Evolutionary conservation across 75 land plant species (phyloP), one percentile per base, ranked within the genome.

Genomic region (Cupressus sempervirens): DNA sequence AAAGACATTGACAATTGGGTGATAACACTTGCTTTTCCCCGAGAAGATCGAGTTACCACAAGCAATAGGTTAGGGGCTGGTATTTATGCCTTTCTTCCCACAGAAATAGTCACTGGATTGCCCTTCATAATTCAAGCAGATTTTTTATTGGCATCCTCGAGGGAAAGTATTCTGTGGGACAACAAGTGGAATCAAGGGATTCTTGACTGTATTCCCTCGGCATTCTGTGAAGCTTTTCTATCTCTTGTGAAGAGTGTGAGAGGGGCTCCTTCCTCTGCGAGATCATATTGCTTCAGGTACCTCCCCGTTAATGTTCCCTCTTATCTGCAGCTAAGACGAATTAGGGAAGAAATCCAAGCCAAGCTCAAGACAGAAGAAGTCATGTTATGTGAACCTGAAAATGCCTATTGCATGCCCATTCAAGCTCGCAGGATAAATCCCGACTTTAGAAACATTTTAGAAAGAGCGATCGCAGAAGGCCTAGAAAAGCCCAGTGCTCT

Each of bases 51-150:
- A 18, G 65, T 3, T 32, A 58, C 84, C 93, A 20, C 48, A 23
- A 12, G 7, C 7, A 41, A 77, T 3, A 40, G 46, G 13, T 56
- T 12, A 26, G 52, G 88, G 3, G 84, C 90, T 26, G 89, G 88
- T 34, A 84, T 94, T 3, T 94, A 88, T 84, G 90, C 95, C 20
- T 94, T 89, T 80, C 89, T 94, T 18, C 95, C 95, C 10, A 92
- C 93, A 3, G 90, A 93, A 82, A 87, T 92, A 89, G 73, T 87
- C 2, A 90, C 91, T 11, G 88, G 89, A 20, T 90, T 94, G 14
- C 94, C 92, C 3, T 94, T 94, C 86, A 84, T 94, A 3, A 92
- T 94, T 52, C 94, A 92, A 40, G 94, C 95, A 18, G 95, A 94
- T 86, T 94, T 94, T 53, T 12, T 94, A 29, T 83, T 94, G 8